Percentiles rank a stretch among this genome's conserved stretches.
phyloP scores from a whole-genome alignment of 2,329 filamentous ascomycete genomes.

The Amphichorda felina region DNA sequence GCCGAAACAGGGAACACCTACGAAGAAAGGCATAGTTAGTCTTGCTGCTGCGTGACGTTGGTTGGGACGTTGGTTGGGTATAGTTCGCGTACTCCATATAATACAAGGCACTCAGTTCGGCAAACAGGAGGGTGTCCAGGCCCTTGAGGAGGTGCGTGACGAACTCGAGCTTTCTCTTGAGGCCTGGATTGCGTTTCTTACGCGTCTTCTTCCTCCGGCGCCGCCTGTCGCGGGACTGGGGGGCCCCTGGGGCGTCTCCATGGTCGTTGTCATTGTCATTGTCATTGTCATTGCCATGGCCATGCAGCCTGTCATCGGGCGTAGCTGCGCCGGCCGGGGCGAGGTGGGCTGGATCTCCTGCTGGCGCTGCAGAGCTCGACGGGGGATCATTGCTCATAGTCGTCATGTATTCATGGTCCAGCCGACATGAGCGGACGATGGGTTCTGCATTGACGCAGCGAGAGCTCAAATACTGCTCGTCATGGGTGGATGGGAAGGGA shows the following conservation, averaged over 20 bases:
- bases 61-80: not conserved
- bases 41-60: not conserved
- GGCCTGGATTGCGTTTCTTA: conserved; percentile 25
- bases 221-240: conserved; percentile 9
- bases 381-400: conserved; percentile 41
- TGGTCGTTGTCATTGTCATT: not conserved
- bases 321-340: not conserved
- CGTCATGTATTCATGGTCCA: conserved; percentile 7
- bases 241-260: not conserved
- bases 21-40: conserved; percentile 1
- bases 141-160: conserved; percentile 47
- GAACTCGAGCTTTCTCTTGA: conserved; percentile 48
- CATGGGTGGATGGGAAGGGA: not conserved
- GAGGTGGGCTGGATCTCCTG: conserved; percentile 7
- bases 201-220: conserved; percentile 22
- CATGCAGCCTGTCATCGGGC: too few relatives aligned
- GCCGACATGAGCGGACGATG: conserved; percentile 1
- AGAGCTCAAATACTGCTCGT: not conserved
- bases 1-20: conserved; percentile 54
- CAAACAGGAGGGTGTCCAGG: conserved; percentile 51
- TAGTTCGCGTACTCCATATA: conserved; percentile 51
- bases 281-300: not conserved
- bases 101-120: conserved; percentile 53
- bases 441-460: conserved; percentile 18
- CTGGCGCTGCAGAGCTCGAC: conserved; percentile 25